Percentiles rank a stretch among this genome's conserved stretches.
phyloP scores from a whole-genome alignment of 1,139 yeast species.

The Williopsis jadinii region DNA sequence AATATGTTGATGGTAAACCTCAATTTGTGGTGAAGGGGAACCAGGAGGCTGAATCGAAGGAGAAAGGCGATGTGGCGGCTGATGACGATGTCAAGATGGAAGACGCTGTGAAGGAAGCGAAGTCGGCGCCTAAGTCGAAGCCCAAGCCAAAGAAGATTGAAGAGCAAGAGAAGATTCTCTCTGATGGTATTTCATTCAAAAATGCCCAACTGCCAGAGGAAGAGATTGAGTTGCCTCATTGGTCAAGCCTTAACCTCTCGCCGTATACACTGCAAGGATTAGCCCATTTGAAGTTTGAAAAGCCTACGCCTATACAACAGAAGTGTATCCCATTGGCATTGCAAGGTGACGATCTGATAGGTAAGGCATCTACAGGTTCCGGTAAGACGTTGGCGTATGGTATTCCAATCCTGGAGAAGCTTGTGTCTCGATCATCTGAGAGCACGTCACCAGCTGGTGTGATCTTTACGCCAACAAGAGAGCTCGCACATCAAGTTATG shows the following conservation, averaged over 20 bases:
- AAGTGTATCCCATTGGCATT: slow-evolving; percentile 71
- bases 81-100: slow-evolving; percentile 14
- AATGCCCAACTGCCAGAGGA: slow-evolving; percentile 22
- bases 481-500: slow-evolving; percentile 89
- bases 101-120: slow-evolving; percentile 15
- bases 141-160: slow-evolving; percentile 17
- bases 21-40: slow-evolving; percentile 45
- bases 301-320: slow-evolving; percentile 82
- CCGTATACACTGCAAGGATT: slow-evolving; percentile 55
- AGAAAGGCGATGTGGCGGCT: slow-evolving; percentile 11
- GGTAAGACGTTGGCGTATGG: slow-evolving; percentile 97
- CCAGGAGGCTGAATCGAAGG: slow-evolving; percentile 4
- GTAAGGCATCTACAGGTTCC: slow-evolving; percentile 97
- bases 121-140: slow-evolving; percentile 11
- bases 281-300: slow-evolving; percentile 45
- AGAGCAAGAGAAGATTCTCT: slow-evolving; percentile 8
- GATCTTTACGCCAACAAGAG: slow-evolving; percentile 93
- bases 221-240: slow-evolving; percentile 44
- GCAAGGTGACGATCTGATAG: slow-evolving; percentile 74
- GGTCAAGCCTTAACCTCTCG: slow-evolving; percentile 46
- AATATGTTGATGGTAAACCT: slow-evolving; percentile 56
- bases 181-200: slow-evolving; percentile 4
- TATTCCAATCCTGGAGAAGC: slow-evolving; percentile 78
- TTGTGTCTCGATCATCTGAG: slow-evolving; percentile 27
- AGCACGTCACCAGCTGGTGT: slow-evolving; percentile 57